Evolutionary conservation across 305 asterid genomes (phyloP), one percentile per base, ranked within the genome.

Genomic region (Plantago lanceolata): DNA sequence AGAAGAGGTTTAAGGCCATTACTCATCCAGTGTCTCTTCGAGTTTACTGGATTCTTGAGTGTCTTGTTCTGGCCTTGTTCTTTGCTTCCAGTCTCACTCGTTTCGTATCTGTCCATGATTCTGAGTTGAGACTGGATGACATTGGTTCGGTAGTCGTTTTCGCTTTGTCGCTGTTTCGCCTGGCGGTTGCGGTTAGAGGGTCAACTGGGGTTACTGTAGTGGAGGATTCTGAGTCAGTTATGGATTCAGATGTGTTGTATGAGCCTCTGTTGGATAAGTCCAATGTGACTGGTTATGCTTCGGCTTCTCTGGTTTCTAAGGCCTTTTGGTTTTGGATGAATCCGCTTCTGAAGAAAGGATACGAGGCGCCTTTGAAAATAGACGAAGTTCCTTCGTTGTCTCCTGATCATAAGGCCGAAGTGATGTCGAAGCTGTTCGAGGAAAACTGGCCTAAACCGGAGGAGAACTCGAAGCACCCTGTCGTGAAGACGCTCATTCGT

Each of bases 261-360:
- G 89, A 85, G 49, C 69, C 84, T 12, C 68, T 75, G 61, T 48
- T 54, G 68, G 87, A 80, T 13, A 75, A 81, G 64, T 71, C 88
- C 14, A 75, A 74, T n/a, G 85, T 81, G 48, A 83, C 81, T 26
- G 83, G 84, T 43, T 93, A 52, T 66, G 91, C 95, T 67, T 81
- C 94, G 0, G 98, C 96, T 6, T 89, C 98, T 13, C 12, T 89
- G 11, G 7, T 87, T 6, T 87, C 97, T 0, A 84, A 77, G 71
- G 75, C 88, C 0, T 89, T 89, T 58, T 93, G 95, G 97, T 4
- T 87, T 35, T 93, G 97, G 98, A 61, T 93, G 85, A 85, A 89
- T 73, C 98, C 97, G 51, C 77, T 93, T 15, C 48, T 89, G 59
- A 69, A 70, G 24, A 89, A 87, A 68, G 98, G 97, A 4, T 79